Percentiles rank a stretch among this genome's conserved stretches.
These are phyloP conservation scores for Candida qinlingensis DNA, from an alignment of 805 yeast species.

Conservation along the genomic window DNA sequence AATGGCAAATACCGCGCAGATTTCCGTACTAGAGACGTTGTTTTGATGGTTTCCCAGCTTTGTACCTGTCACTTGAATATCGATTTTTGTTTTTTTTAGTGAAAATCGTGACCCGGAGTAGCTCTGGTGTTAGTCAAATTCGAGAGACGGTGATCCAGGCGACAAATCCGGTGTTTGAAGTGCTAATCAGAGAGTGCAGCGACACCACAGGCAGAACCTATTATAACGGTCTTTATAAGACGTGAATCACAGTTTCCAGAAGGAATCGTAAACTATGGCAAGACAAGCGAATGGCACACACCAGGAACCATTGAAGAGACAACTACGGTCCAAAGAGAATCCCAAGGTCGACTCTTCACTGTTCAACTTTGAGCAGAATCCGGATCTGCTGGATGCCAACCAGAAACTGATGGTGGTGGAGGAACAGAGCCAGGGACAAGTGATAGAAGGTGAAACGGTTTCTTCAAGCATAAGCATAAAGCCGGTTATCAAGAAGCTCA, in stretches of 20 bases:
- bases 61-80: no score
- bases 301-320: constrained; percentile 5
- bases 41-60: neutral
- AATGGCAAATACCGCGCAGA: no score
- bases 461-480: constrained; percentile 1
- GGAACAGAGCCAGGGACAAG: neutral
- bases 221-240: no score
- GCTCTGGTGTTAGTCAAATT: no score
- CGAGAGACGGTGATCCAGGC: no score
- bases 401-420: constrained; percentile 8
- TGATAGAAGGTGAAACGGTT: neutral
- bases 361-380: constrained; percentile 24
- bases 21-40: no score
- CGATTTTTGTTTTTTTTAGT: neutral
- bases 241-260: no score
- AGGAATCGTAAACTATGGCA: no score
- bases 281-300: neutral
- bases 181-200: no score
- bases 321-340: constrained; percentile 18
- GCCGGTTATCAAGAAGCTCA: constrained; percentile 5
- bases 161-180: no score
- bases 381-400: constrained; percentile 13
- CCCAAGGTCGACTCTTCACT: constrained; percentile 17
- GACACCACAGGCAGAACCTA: no score
- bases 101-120: neutral